Conservation (phyloP, 2,329 filamentous ascomycete genomes). For the Pezicula radicicola region DNA sequence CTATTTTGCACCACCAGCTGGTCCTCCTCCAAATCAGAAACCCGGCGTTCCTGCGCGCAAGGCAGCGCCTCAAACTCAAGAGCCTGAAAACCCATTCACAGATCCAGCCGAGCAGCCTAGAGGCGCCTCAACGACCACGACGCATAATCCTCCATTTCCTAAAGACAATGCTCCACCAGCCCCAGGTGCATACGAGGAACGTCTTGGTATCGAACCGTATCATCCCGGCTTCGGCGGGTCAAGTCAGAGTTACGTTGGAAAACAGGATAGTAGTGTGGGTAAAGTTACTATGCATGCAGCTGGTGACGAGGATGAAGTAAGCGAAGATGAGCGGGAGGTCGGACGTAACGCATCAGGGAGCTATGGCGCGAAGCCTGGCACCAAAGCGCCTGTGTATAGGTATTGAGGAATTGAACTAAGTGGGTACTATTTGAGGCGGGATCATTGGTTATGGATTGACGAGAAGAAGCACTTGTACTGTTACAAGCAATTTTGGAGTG, state of each 20-base stretch:
- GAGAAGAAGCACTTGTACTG: too few species aligned
- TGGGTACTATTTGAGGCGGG: too few species aligned
- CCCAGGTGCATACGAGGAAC: slow-evolving; percentile 25
- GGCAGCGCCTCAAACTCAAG: slow-evolving; percentile 16
- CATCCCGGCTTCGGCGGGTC: slow-evolving; percentile 27
- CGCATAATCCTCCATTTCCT: slow-evolving; percentile 18
- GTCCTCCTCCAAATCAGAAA: slow-evolving; percentile 8
- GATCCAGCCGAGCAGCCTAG: slow-evolving; percentile 16
- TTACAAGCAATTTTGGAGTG: too few species aligned
- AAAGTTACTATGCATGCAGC: slow-evolving; percentile 25
- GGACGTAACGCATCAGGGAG: neutral
- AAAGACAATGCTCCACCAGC: slow-evolving; percentile 16
- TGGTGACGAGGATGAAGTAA: slow-evolving; percentile 9
- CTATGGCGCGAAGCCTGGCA: slow-evolving; percentile 11
- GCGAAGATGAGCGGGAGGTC: neutral
- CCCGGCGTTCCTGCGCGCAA: slow-evolving; percentile 11
- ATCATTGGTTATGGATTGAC: too few species aligned
- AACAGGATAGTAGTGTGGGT: slow-evolving; percentile 20
- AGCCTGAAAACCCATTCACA: slow-evolving; percentile 24
- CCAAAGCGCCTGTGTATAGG: slow-evolving; percentile 22
- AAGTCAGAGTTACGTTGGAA: slow-evolving; percentile 21
- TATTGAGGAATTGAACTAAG: slow-evolving; percentile 12
- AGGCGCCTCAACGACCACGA: slow-evolving; percentile 1
- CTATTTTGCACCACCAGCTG: slow-evolving; percentile 10
- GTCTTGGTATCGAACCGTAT: slow-evolving; percentile 28